Evolutionary conservation across 75 land plant species (phyloP), one percentile per base, ranked within the genome.

Genomic region (Selaginella tamariscina): DNA sequence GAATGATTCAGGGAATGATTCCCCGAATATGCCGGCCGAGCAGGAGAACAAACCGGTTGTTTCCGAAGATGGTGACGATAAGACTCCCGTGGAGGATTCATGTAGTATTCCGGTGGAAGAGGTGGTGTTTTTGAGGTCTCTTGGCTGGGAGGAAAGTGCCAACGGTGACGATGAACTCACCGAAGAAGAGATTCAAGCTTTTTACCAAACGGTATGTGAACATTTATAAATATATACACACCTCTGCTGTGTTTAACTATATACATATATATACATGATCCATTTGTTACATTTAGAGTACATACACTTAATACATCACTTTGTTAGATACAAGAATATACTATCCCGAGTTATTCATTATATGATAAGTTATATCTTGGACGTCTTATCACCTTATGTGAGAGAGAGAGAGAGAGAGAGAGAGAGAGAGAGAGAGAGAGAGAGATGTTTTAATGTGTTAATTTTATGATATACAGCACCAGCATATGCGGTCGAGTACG

Each of bases 111-210:
- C 5, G 49, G 88, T 85, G 68, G 83, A 85, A 32, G 88, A 88
- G 68, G 76, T 71, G 27, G 74, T 75, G 21, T 88, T 88, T 65
- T 72, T 88, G 74, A 67, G 82, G 39, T 85, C 88, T n/a, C 88
- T 85, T 77, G 91, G 91, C 29, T 85, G 91, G 88, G 83, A 83
- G 5, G 77, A 81, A 66, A 15, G 15, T 15, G 83, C 65, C 8
- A 85, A 71, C 9, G 79, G 82, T 54, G 85, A 70, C 33, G 76
- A 74, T 22, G 76, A 55, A n/a, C 79, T 85, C 33, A 85, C 88
- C 18, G 81, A 85, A 32, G 88, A 87, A 55, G 91, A 88, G 78
- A 85, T 88, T 32, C 73, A 70, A 73, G 72, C 76, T 30, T 80
- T 80, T 65, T 73, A 73, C 24, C 32, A 73, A 65, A 67, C 49